Base-by-base conservation (phyloP, 1,284 basidiomycete genomes). In the Rhodotorula sp. region DNA sequence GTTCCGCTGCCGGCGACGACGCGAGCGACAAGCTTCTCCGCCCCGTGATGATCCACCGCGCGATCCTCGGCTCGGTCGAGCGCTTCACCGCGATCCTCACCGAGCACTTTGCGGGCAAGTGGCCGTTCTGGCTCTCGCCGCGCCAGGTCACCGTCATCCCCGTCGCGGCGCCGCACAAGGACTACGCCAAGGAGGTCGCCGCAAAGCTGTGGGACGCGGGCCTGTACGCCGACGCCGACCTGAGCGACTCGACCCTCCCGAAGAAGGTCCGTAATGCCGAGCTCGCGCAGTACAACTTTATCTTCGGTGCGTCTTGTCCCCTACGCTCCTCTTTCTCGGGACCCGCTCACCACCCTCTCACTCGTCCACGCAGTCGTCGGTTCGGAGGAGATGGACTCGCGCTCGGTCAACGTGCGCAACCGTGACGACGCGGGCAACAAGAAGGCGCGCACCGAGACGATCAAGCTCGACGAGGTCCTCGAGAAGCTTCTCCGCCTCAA, bases 91-190 rank as follows among this genome's bases (percentile, higher is more conserved):
- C 94, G 54, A 98, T 99, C 80, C 89, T 96, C 75, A 98, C 94
- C 8, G 97, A 99, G 82, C 94, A 97, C 81, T 96, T 94, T 81
- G 95, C 88, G 57, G 97, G 97, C 46, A 97, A 97, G 84, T 99
- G 96, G 95, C 97, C 97, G 9, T 97, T 99, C 87, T 99, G 97
- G 97, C 81, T 99, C 61, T 94, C 91, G 0, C 97, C 97, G 22
- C 88, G 97, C 59, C 97, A 99, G 83, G 89, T 97, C 37, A 84
- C 97, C 39, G 91, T 99, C 68, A 91, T 99, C 61, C 97, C 97
- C 5, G 94, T 99, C 48, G 94, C 95, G 27, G 87, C 86, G 22
- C 88, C 91, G 79, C 84, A 94, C 91, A 91, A 90, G 84, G 91
- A 91, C 41, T 99, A 99, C 80, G 96, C 96, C 4, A 84, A 88